Evolutionary conservation across 805 yeast species (phyloP), one percentile per base, ranked within the genome.

Genomic region (Blastobotrys chiropterorum): DNA sequence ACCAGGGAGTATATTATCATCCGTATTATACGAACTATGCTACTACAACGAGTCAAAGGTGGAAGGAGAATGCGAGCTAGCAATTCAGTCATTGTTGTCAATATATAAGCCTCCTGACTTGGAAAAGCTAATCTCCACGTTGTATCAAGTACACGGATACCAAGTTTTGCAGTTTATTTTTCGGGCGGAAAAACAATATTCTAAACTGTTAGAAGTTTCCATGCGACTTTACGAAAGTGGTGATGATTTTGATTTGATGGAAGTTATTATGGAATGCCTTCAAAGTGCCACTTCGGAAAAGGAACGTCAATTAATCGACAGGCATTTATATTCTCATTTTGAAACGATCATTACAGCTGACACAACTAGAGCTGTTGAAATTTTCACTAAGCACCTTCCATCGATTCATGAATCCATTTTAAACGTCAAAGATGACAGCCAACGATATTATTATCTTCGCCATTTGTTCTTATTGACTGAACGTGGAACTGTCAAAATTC

Each of bases 81-180:
- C 95, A 11, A 65, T 90, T 7, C 87, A 84, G 59, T 77, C 89
- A 46, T 64, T 94, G 15, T 63, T 92, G 1, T 79, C 95, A 0
- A 72, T 75, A 0, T 85, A 83, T 62, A 80, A 77, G 48, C 88
- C 92, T 0, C 68, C 76, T 0, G 75, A 80, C 58, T 69, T 78
- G 20, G 72, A 74, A 1, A 67, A 66, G 17, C 64, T 88, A 43
- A 64, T 82, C 6, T 73, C 73, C 15, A 70, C 75, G 46, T 71
- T 87, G 48, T 75, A 75, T 47, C 71, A 76, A 30, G 82, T 81
- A 1, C 74, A 76, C 13, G 86, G 79, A 61, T 75, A 72, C 59
- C 72, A 77, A 40, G 89, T 85, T 0, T 69, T 89, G 45, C 72
- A 82, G 52, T 71, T 75, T 47, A 58, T 86, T 2, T 85, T 82